Evolutionary conservation across 1,139 yeast species (phyloP).

Genomic region (Eremothecium gossypii): DNA sequence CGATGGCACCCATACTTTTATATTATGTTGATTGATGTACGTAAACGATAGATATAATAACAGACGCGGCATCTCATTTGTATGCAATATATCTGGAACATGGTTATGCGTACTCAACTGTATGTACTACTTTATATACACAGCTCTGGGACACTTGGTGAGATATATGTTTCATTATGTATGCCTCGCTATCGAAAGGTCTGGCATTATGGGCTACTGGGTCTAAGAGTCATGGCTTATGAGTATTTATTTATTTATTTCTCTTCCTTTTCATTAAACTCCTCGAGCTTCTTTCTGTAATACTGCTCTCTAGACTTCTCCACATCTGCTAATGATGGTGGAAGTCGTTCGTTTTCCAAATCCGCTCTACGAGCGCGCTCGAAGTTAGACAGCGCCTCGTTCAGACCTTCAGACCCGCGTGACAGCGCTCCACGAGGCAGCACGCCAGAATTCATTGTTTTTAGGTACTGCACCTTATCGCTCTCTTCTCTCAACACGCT

Average conservation of each 20-base stretch:
- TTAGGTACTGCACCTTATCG: constrained; percentile 76
- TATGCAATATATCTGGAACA: too few relatives aligned
- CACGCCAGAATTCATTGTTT: constrained; percentile 56
- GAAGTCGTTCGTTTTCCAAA: constrained; percentile 75
- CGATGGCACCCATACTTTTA: too few relatives aligned
- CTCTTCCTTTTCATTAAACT: constrained; percentile 7
- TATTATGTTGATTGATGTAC: too few relatives aligned
- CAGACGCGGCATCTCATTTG: too few relatives aligned
- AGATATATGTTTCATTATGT: too few relatives aligned
- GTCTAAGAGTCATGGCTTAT: too few relatives aligned
- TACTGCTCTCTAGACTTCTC: constrained; percentile 38
- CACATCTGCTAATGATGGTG: constrained; percentile 65
- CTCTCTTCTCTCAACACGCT: constrained; percentile 82
- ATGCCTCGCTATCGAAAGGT: too few relatives aligned
- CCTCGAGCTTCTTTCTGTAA: constrained; percentile 27
- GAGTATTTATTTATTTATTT: not conserved
- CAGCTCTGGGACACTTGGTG: not conserved
- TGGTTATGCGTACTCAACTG: too few relatives aligned
- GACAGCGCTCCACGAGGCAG: constrained; percentile 84
- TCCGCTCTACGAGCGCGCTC: constrained; percentile 84
- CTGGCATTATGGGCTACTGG: too few relatives aligned
- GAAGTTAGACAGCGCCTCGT: constrained; percentile 59
- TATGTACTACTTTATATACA: too few relatives aligned
- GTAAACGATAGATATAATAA: too few relatives aligned
- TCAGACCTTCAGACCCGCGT: constrained; percentile 75